Base-by-base conservation (phyloP, 371 early-diverging fungal species). In the Rhizoclosmatium hyalinum region DNA sequence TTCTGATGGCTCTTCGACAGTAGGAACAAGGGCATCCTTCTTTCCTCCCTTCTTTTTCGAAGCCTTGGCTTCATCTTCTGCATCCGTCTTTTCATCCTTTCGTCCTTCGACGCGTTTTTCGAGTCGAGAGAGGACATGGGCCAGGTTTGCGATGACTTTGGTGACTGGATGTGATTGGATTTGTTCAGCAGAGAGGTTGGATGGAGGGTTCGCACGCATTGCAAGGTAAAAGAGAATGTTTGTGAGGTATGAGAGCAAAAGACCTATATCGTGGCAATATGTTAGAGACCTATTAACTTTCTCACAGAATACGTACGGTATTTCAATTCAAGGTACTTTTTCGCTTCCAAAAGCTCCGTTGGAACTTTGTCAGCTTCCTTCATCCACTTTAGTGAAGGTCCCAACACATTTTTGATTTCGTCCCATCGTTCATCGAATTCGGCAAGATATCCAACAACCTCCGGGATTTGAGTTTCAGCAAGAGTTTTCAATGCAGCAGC, bases 221-320 rank as follows among this genome's bases (percentile, higher is more conserved):
- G 89, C 89, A 68, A 97, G 86, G 80, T 95, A 96, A 68, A 95
- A 96, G 21, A 96, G 90, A 67, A 96, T 88, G 75, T 97, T 97
- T 73, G 91, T 92, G 76, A 96, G 82, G 79, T 96, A 97, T 72
- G 90, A 90, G 80, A 92, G 82, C 39, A 90, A 66, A 60, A 81
- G 41, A 65, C 81, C 79, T 80, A 58, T 2, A 47, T 45, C 44
- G 43, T 21, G 46, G 44, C 53, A 58, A 2, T 10, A 64, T 10
- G 17, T 64, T 8, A 64, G 44, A 3, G 14, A 17, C 46, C 21
- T 63, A 14, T 54, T 21, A 62, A 32, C 32, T 32, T 32, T 32
- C 32, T 1, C 12, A 44, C 4, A 42, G 68, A 43, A 56, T 2
- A 56, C 3, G 17, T 63, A 32, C 81, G 86, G 83, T 86, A 87